phyloP scores from a whole-genome alignment of 2,329 filamentous ascomycete genomes.

The Colletotrichum cuscutae region DNA sequence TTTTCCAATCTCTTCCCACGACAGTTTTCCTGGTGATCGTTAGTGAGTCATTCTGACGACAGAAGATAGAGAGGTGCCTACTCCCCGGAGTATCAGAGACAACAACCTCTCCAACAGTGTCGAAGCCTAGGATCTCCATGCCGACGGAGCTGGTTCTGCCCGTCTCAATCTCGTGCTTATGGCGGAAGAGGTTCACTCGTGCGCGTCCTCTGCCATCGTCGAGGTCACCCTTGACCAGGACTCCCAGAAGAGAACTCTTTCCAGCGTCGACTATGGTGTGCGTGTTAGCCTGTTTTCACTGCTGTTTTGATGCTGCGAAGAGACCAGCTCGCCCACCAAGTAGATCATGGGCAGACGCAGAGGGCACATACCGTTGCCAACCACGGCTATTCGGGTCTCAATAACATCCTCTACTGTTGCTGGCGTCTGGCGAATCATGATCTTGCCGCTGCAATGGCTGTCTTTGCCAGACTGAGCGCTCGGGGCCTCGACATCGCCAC shows the following conservation, averaged over 20 bases:
- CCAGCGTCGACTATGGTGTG: constrained; percentile 85
- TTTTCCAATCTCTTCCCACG: constrained; percentile 98
- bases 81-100: constrained; percentile 84
- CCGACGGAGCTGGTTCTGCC: constrained; percentile 95
- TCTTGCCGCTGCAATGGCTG: constrained; percentile 82
- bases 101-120: constrained; percentile 85
- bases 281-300: neutral
- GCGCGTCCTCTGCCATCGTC: constrained; percentile 95
- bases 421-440: constrained; percentile 82
- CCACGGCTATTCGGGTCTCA: constrained; percentile 95
- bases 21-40: constrained; percentile 65
- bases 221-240: constrained; percentile 93
- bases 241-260: constrained; percentile 95
- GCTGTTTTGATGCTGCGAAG: neutral
- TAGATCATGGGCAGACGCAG: neutral
- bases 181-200: constrained; percentile 93
- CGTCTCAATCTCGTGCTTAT: constrained; percentile 98
- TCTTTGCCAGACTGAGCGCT: constrained; percentile 71
- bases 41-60: constrained; percentile 18
- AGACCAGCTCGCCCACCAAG: neutral
- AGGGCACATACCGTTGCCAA: constrained; percentile 80
- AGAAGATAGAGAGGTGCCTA: constrained; percentile 53
- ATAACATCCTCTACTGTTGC: constrained; percentile 85
- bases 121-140: constrained; percentile 99
- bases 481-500: constrained; percentile 78